Evolutionary conservation across 495 filamentous ascomycete genomes (phyloP), one percentile per base, ranked within the genome.

Genomic region (Aspergillus steynii): DNA sequence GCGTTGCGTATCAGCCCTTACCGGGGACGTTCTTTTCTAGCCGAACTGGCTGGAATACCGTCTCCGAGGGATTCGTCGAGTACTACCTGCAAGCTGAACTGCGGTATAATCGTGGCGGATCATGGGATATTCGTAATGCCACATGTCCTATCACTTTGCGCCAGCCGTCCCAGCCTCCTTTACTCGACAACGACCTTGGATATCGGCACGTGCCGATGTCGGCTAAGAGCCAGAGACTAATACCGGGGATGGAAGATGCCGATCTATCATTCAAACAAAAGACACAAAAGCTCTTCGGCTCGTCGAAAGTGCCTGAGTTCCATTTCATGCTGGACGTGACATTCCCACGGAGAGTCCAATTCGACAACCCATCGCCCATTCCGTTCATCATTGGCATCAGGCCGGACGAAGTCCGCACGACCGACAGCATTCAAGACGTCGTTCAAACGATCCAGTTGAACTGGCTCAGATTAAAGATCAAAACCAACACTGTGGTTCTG

Each of bases 231-330:
- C 65, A 70, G 5, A 58, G 62, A 47, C 56, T 70, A 12, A 32
- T 67, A 5, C 62, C 65, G 6, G 68, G 59, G 12, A 67, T 67
- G 62, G 60, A 60, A 32, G 25, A 60, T n/a, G 52, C 58, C 31
- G 60, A 65, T 9, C 29, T 70, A 15, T 47, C 60, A 9, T 59
- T 70, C 60, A 67, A 61, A 31, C 62, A 67, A 55, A 55, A 67
- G 32, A 64, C 56, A 27, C 59, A 67, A 27, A 61, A 61, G 27
- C 51, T 67, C 31, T 64, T 70, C 48, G 31, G 45, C 20, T 65
- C 58, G 10, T 65, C 68, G 5, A 65, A 67, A 45, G 68, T 65
- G 3, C 67, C 67, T 1, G 29, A 46, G 0, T 65, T 65, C 48
- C 12, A 47, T 6, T 70, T 53, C 47, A 49, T 37, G 1, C n/a